Percentiles rank a stretch among this genome's conserved stretches.
Evolutionary conservation across 345 rosid genomes (phyloP).

Genomic region (Pistacia integerrima): DNA sequence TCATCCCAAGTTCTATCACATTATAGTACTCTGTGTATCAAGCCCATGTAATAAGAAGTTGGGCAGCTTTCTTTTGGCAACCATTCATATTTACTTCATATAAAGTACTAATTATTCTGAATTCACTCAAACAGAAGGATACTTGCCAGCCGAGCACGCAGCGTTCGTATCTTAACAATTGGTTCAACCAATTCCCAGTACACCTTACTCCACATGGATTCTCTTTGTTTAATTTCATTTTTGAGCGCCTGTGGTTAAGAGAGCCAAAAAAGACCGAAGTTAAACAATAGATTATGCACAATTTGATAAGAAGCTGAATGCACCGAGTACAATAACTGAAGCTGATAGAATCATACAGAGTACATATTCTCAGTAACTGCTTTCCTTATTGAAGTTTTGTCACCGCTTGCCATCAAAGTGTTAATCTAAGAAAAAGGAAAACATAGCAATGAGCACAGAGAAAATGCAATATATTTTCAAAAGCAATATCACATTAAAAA

Average conservation of each 20-base stretch:
- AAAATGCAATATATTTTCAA: background rate
- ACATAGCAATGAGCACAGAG: slow-evolving; percentile 12
- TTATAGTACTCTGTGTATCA: background rate
- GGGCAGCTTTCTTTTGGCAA: background rate
- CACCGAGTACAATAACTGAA: background rate
- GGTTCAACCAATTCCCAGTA: slow-evolving; percentile 95
- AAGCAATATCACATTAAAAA: background rate
- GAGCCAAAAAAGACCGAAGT: slow-evolving; percentile 13
- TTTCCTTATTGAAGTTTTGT: slow-evolving; percentile 75
- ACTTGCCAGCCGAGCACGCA: slow-evolving; percentile 92
- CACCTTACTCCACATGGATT: slow-evolving; percentile 67
- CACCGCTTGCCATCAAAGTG: slow-evolving; percentile 66
- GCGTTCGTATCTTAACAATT: slow-evolving; percentile 70
- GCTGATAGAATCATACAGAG: slow-evolving; percentile 67
- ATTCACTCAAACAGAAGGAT: background rate
- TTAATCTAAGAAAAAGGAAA: slow-evolving; percentile 59
- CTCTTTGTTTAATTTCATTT: slow-evolving; percentile 86
- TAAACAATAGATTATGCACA: background rate
- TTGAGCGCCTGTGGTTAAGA: slow-evolving; percentile 59
- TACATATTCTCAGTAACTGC: slow-evolving; percentile 86
- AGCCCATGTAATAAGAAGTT: background rate
- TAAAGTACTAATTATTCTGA: background rate
- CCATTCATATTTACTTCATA: background rate
- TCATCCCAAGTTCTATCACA: background rate
- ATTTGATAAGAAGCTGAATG: background rate